These are phyloP conservation scores for Dacryopinax primogenitus DNA, from an alignment of 768 basidiomycete genomes.

Conservation along the genomic window DNA sequence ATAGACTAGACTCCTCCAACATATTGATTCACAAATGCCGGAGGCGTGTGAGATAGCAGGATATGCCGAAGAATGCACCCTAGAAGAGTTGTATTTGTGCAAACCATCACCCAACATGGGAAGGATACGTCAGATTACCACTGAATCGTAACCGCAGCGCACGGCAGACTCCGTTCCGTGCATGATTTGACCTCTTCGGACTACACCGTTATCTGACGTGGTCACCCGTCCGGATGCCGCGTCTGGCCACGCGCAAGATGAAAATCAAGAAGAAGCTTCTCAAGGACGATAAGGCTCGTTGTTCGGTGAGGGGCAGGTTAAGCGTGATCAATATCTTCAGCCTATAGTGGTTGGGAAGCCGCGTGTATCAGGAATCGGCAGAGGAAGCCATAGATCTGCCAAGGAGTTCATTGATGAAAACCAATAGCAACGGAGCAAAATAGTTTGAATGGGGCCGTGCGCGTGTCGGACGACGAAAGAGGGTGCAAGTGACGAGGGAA, in stretches of 20 bases:
- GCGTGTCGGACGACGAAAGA: slow-evolving; percentile 8
- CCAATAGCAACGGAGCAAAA: slow-evolving; percentile 6
- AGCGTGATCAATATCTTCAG: not conserved
- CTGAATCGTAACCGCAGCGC: not conserved
- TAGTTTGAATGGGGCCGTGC: not conserved
- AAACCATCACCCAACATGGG: not conserved
- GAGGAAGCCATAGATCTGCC: not conserved
- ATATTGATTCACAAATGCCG: no score
- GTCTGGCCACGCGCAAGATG: slow-evolving; percentile 6
- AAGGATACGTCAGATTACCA: slow-evolving; percentile 1
- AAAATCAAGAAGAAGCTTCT: slow-evolving; percentile 5
- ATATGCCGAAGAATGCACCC: slow-evolving; percentile 3
- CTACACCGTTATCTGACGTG: not conserved
- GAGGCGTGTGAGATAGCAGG: not conserved
- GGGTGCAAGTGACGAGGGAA: slow-evolving; percentile 8
- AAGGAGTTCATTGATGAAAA: slow-evolving; percentile 8
- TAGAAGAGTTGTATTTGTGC: slow-evolving; percentile 4
- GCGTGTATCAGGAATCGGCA: not conserved
- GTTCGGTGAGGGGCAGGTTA: not conserved
- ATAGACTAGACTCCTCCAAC: no score
- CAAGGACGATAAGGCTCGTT: not conserved
- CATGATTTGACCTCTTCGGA: not conserved
- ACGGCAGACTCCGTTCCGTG: slow-evolving; percentile 4
- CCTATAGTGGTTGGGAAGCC: not conserved
- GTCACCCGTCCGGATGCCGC: slow-evolving; percentile 7